These are phyloP conservation scores for Fonsecaea pedrosoi DNA, from an alignment of 2,329 filamentous ascomycete genomes.

Conservation along the genomic window DNA sequence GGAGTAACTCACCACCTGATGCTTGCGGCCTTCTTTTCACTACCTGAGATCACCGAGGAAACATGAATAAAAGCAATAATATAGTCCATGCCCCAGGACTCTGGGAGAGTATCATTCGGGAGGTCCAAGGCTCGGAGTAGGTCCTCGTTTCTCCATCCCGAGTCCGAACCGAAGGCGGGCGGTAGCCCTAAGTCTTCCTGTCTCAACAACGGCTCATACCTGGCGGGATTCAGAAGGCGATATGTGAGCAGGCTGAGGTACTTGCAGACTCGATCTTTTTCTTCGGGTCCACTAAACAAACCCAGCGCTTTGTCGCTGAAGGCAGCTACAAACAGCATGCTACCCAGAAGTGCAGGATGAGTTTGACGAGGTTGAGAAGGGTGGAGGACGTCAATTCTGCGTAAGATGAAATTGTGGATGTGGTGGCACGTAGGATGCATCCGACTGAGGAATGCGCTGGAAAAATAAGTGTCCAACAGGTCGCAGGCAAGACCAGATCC, in stretches of 20 bases:
- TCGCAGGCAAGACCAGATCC: slow-evolving; percentile 50
- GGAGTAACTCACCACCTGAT: slow-evolving; percentile 32
- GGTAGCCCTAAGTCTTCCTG: slow-evolving; percentile 39
- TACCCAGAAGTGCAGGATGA: slow-evolving; percentile 55
- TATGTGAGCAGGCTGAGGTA: slow-evolving; percentile 46
- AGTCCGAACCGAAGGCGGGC: slow-evolving; percentile 26
- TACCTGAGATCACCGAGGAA: slow-evolving; percentile 35
- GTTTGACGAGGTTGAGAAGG: slow-evolving; percentile 50
- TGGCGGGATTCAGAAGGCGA: slow-evolving; percentile 39
- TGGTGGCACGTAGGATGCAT: slow-evolving; percentile 57
- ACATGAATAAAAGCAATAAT: slow-evolving; percentile 38
- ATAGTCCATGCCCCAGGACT: slow-evolving; percentile 37
- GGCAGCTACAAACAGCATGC: slow-evolving; percentile 58
- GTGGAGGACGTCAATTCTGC: slow-evolving; percentile 54
- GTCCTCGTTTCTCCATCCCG: slow-evolving; percentile 34
- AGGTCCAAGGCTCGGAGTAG: slow-evolving; percentile 30
- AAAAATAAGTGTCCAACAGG: slow-evolving; percentile 58
- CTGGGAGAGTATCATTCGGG: slow-evolving; percentile 25
- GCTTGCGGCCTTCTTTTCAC: slow-evolving; percentile 37
- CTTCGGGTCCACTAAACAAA: slow-evolving; percentile 51
- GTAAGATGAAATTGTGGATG: slow-evolving; percentile 56
- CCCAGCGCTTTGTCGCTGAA: slow-evolving; percentile 57
- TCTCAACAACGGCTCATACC: slow-evolving; percentile 39
- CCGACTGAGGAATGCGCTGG: slow-evolving; percentile 53
- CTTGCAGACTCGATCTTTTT: slow-evolving; percentile 45